Evolutionary conservation across 2,329 filamentous ascomycete genomes (phyloP).

Genomic region (Alternaria atra): DNA sequence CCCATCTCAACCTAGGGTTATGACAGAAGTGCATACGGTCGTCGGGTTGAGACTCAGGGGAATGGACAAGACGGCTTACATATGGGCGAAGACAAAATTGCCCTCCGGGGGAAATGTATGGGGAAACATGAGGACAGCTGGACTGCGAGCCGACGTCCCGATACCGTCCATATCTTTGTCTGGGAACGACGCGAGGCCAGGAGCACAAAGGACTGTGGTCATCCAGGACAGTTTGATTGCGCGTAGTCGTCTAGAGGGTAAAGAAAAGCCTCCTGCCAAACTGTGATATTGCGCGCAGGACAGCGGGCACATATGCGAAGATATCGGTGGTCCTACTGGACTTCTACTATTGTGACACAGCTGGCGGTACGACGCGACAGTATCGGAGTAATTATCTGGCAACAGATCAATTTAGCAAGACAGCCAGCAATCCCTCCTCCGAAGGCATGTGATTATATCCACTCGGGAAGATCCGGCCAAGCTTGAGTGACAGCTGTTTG

Average conservation of each 20-base stretch:
- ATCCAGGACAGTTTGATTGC: constrained; percentile 32
- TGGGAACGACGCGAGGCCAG: constrained; percentile 15
- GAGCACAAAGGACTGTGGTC: constrained; percentile 26
- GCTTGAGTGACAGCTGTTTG: not conserved
- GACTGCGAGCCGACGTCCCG: constrained; percentile 33
- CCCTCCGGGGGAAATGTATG: constrained; percentile 17
- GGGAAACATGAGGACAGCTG: constrained; percentile 33
- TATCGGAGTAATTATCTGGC: not conserved
- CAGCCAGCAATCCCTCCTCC: not conserved
- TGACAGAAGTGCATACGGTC: constrained; percentile 31
- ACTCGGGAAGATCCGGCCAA: constrained; percentile 6
- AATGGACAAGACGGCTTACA: constrained; percentile 35
- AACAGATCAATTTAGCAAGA: not conserved
- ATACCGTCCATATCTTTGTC: constrained; percentile 28
- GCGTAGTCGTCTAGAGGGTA: not conserved
- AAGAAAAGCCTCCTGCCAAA: not conserved
- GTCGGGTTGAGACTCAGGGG: constrained; percentile 38
- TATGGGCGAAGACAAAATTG: constrained; percentile 26
- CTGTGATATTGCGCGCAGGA: not conserved
- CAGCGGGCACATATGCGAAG: not conserved
- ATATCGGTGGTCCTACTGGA: not conserved
- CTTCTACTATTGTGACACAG: not conserved
- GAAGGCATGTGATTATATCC: not conserved
- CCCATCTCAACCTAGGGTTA: constrained; percentile 12
- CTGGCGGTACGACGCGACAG: not conserved